These are phyloP conservation scores for Microsporum ferrugineum DNA, from an alignment of 2,329 filamentous ascomycete species.

Conservation along the genomic window DNA sequence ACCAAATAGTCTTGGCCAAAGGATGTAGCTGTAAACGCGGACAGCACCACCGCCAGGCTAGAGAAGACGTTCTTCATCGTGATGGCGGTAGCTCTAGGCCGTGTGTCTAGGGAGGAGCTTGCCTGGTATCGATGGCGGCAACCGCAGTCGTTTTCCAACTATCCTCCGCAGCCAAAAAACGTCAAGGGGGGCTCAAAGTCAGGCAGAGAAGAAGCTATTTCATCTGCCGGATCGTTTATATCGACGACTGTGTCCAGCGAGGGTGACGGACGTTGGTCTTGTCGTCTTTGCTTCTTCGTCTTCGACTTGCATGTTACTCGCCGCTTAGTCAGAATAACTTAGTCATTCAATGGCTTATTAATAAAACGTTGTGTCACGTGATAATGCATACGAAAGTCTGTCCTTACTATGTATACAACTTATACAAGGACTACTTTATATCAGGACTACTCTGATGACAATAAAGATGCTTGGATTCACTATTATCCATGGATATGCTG, in stretches of 20 bases:
- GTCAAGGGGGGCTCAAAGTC: neutral
- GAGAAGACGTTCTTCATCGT: constrained; percentile 14
- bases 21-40: constrained; percentile 9
- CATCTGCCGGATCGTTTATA: neutral
- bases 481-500: no score
- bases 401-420: no score
- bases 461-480: no score
- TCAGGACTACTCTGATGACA: no score
- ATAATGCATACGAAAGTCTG: no score
- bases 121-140: neutral
- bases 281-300: no score
- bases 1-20: constrained; percentile 22
- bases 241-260: neutral
- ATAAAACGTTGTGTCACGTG: no score
- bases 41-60: constrained; percentile 9
- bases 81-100: neutral
- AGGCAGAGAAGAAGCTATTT: neutral
- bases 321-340: no score
- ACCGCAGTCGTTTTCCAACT: neutral
- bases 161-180: neutral
- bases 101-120: neutral
- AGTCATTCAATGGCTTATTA: no score
- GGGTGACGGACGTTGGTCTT: no score
- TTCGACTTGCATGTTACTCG: no score
- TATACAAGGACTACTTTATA: no score